Evolutionary conservation across 495 filamentous ascomycete species (phyloP), one percentile per base, ranked within the genome.

Genomic region (Staphylotrichum tortipilum): DNA sequence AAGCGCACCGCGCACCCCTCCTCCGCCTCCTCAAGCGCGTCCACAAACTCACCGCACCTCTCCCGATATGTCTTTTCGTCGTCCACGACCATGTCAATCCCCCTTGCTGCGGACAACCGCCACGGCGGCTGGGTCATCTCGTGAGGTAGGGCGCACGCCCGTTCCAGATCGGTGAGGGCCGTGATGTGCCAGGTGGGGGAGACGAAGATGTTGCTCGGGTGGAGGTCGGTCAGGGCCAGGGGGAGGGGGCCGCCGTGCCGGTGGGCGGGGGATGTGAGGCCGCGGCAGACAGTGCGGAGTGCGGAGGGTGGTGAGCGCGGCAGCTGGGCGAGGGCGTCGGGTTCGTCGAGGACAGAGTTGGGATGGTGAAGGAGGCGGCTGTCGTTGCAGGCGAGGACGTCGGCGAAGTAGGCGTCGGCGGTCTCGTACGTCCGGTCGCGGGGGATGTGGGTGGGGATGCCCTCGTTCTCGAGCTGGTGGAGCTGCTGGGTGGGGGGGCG

Each of bases 201-300:
- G 3, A 46, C 31, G 10, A 46, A 46, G 5, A 46, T 28, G 21
- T 46, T 46, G 28, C 44, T 46, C 31, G 36, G 44, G 44, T 46
- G 31, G 26, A 46, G 10, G 33, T 36, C 44, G 11, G 44, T 46
- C 5, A 46, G 44, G 7, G 9, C 2, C 12, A 46, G 8, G 19
- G n/a, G 5, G 31, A 46, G 37, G 14, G 44, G 44, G 12, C 44
- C 31, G 11, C 22, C 11, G 26, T 7, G 10, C 15, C 43, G 43
- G 3, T 9, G 12, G 18, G 8, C 11, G 41, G 9, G 41, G 15
- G 30, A 15, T 3, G 28, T 18, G 3, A 36, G 18, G 5, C 18
- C 0, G 3, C n/a, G 36, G 18, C 5, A 8, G 8, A 39, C 18
- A 9, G 18, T 8, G 18, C 36, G 36, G 36, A 9, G 18, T 8